These are phyloP conservation scores for Trichocladium antarcticum DNA, from an alignment of 495 filamentous ascomycete genomes.

Conservation along the genomic window DNA sequence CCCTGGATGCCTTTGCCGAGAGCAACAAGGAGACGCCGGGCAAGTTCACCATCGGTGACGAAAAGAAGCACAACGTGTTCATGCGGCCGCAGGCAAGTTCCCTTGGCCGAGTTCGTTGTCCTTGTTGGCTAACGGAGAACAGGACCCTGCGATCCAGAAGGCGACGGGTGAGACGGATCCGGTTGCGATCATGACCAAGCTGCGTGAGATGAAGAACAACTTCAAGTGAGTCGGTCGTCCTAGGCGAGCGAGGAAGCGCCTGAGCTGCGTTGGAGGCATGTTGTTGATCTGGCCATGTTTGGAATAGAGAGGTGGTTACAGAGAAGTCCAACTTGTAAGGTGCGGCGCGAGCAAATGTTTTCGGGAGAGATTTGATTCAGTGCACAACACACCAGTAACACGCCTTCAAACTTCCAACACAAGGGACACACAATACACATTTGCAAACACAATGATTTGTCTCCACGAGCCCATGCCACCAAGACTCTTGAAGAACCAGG, in stretches of 20 bases:
- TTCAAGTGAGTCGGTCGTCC: slow-evolving; percentile 45
- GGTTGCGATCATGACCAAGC: slow-evolving; percentile 71
- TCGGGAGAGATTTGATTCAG: too few species aligned
- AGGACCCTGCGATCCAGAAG: slow-evolving; percentile 80
- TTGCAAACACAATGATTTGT: slow-evolving; percentile 8
- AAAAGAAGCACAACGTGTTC: slow-evolving; percentile 98
- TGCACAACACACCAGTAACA: too few species aligned
- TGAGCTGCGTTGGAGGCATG: neutral
- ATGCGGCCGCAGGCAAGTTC: slow-evolving; percentile 71
- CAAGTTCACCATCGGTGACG: slow-evolving; percentile 92
- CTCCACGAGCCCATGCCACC: slow-evolving; percentile 17
- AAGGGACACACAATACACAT: too few species aligned
- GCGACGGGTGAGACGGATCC: slow-evolving; percentile 72
- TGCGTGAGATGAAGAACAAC: slow-evolving; percentile 90
- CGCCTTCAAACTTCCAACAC: too few species aligned
- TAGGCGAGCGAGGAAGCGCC: neutral
- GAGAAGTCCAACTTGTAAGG: slow-evolving; percentile 5
- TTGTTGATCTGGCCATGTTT: neutral
- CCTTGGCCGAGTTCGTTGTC: neutral
- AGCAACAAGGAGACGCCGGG: slow-evolving; percentile 82
- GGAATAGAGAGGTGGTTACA: neutral
- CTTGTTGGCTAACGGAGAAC: slow-evolving; percentile 5
- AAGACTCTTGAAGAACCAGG: slow-evolving; percentile 10
- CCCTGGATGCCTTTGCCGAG: slow-evolving; percentile 63
- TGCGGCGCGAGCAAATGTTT: too few species aligned